phyloP scores from a whole-genome alignment of 768 basidiomycete genomes.

The Termitomyces sp. region DNA sequence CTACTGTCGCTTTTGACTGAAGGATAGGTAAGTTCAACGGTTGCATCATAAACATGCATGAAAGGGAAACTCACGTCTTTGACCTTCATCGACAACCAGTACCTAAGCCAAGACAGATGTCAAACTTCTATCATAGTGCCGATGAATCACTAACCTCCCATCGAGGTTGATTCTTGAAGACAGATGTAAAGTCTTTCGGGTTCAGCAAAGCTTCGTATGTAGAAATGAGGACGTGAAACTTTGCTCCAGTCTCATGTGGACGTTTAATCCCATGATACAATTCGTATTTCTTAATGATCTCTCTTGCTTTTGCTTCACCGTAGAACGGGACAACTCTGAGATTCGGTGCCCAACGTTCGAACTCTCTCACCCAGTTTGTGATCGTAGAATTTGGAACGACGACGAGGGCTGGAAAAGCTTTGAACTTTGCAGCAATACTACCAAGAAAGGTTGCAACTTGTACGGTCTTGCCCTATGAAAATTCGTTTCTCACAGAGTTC shows the following conservation, averaged over 20 bases:
- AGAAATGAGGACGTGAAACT: slow-evolving; percentile 87
- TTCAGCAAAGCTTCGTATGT: slow-evolving; percentile 86
- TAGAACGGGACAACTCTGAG: slow-evolving; percentile 80
- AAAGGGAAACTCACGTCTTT: slow-evolving; percentile 55
- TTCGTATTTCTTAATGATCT: slow-evolving; percentile 79
- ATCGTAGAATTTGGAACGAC: slow-evolving; percentile 97
- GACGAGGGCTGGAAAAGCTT: slow-evolving; percentile 76
- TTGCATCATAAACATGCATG: background rate
- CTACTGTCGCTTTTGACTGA: slow-evolving; percentile 81
- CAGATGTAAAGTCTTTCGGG: slow-evolving; percentile 57
- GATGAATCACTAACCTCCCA: slow-evolving; percentile 61
- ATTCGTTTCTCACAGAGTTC: background rate
- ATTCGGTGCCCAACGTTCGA: slow-evolving; percentile 77
- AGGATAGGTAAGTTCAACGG: slow-evolving; percentile 7
- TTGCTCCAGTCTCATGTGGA: slow-evolving; percentile 42
- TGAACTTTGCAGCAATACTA: slow-evolving; percentile 45
- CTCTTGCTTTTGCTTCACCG: slow-evolving; percentile 74
- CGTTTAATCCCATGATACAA: slow-evolving; percentile 52
- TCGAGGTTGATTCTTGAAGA: slow-evolving; percentile 78
- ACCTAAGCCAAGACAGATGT: slow-evolving; percentile 25
- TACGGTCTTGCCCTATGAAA: slow-evolving; percentile 77
- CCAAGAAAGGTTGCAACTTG: slow-evolving; percentile 86
- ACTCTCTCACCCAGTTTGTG: slow-evolving; percentile 93
- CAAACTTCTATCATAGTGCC: background rate
- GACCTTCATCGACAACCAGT: slow-evolving; percentile 92